Evolutionary conservation across 768 basidiomycete species (phyloP), one percentile per base, ranked within the genome.

Genomic region (Suillus weaverae): DNA sequence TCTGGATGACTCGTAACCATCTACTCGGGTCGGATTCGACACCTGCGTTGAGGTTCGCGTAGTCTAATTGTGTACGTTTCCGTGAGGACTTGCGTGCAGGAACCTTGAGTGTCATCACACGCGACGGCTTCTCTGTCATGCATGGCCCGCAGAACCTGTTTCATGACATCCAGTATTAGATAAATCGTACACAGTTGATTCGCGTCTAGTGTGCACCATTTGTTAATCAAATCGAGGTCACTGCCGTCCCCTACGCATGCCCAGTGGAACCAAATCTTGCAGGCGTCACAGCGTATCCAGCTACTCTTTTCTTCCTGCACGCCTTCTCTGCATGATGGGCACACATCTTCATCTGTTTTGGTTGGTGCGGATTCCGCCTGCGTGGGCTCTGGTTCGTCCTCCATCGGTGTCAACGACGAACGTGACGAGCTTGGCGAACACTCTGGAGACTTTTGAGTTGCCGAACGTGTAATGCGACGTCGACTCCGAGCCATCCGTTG

Each of bases 211-310:
- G 60, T 46, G 43, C 56, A 74, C 92, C 90, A 93, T 82, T 90
- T 93, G 74, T 92, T 90, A 64, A 94, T 85, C 16, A 81, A 81
- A 41, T 87, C 86, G 13, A 89, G 81, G 66, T 89, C 87, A 44
- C 82, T 82, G 16, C 85, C 85, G 51, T 87, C 84, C 32, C 90
- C 89, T 16, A 85, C 89, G 76, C 92, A 94, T 64, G 84, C 80
- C 90, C 91, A 94, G 72, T 94, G 91, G 73, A 87, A 94, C 92
- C 91, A 94, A 36, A 80, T 84, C 76, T 89, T 89, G 80, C 91
- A 93, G 26, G 84, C 83, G 70, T 94, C 92, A 73, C 94, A 95
- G 67, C 87, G 79, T 63, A 95, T 87, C 94, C 93, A 95, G 70
- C 80, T 86, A 5, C 67, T 92, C 90, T 73, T 89, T 89, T 66